These are phyloP conservation scores for Cystobasidiaceae sp. DNA, from an alignment of 1,284 basidiomycete species.

Conservation along the genomic window DNA sequence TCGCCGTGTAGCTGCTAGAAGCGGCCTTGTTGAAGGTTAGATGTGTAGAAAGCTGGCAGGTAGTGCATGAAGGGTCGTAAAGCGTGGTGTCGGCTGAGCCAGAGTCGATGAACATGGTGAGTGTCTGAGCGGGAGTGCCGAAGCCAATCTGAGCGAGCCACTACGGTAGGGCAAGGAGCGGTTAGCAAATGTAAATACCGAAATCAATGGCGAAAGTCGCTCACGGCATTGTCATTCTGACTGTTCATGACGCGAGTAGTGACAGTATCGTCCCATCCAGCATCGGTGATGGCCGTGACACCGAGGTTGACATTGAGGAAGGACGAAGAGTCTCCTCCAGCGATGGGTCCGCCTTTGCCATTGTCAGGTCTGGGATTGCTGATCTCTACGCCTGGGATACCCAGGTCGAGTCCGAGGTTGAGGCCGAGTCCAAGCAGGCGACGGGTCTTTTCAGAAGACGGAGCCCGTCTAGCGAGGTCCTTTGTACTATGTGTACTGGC, in stretches of 20 bases:
- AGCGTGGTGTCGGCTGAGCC: constrained; percentile 21
- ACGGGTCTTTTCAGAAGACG: background rate
- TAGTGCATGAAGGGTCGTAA: constrained; percentile 14
- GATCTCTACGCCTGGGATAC: background rate
- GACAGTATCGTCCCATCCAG: constrained; percentile 3
- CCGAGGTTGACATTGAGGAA: background rate
- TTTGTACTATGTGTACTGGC: too few relatives aligned
- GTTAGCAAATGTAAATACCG: too few relatives aligned
- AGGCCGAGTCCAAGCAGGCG: too few relatives aligned
- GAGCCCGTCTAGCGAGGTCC: background rate
- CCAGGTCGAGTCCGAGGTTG: background rate
- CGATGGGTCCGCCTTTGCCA: background rate
- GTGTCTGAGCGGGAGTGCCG: constrained; percentile 15
- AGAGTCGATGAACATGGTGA: constrained; percentile 27
- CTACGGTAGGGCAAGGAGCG: background rate
- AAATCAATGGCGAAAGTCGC: background rate
- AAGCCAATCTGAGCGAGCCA: constrained; percentile 24
- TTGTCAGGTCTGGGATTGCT: too few relatives aligned
- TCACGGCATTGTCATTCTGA: constrained; percentile 27
- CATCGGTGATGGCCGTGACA: constrained; percentile 3
- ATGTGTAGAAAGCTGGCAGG: constrained; percentile 14
- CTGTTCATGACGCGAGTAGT: constrained; percentile 19
- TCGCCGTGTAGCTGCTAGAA: constrained; percentile 6
- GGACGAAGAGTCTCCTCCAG: background rate
- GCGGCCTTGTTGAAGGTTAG: constrained; percentile 4